A percentile compares a stretch with the other conserved stretches of the same genome.
These are phyloP conservation scores for Buddleja alternifolia DNA, from an alignment of 257 asterid genomes.

Conservation along the genomic window DNA sequence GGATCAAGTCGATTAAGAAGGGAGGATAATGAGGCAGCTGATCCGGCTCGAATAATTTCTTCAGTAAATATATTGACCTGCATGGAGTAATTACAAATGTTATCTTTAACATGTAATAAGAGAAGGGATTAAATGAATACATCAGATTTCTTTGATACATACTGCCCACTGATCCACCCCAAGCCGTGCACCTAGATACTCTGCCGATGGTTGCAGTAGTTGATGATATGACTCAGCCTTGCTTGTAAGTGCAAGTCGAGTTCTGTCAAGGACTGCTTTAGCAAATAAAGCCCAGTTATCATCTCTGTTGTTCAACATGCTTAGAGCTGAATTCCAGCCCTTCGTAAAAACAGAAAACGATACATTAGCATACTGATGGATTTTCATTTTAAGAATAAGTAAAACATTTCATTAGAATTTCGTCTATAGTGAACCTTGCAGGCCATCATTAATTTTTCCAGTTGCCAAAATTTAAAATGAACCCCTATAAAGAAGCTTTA, in stretches of 20 bases:
- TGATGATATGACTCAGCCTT: slow-evolving; percentile 88
- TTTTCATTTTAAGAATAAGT: not conserved
- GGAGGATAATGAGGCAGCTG: slow-evolving; percentile 94
- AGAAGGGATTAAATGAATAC: slow-evolving; percentile 22
- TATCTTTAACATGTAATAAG: slow-evolving; percentile 23
- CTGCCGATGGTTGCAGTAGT: slow-evolving; percentile 95
- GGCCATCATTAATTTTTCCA: not conserved
- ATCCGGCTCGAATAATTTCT: slow-evolving; percentile 96
- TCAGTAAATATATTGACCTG: slow-evolving; percentile 94
- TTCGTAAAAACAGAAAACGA: slow-evolving; percentile 33
- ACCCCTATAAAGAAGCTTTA: not conserved
- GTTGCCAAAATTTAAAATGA: slow-evolving; percentile 6
- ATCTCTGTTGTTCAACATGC: slow-evolving; percentile 64
- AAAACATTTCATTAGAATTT: not conserved
- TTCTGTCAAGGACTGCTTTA: slow-evolving; percentile 91
- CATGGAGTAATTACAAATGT: slow-evolving; percentile 34
- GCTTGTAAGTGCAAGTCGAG: slow-evolving; percentile 88
- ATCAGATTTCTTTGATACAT: slow-evolving; percentile 37
- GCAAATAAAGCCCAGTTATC: slow-evolving; percentile 90
- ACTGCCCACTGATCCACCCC: slow-evolving; percentile 92
- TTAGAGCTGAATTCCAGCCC: slow-evolving; percentile 90
- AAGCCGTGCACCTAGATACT: slow-evolving; percentile 88
- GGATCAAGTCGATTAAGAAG: slow-evolving; percentile 98
- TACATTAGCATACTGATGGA: slow-evolving; percentile 19
- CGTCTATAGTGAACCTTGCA: not conserved